phyloP scores from a whole-genome alignment of 345 rosid genomes.

The Corchorus capsularis region DNA sequence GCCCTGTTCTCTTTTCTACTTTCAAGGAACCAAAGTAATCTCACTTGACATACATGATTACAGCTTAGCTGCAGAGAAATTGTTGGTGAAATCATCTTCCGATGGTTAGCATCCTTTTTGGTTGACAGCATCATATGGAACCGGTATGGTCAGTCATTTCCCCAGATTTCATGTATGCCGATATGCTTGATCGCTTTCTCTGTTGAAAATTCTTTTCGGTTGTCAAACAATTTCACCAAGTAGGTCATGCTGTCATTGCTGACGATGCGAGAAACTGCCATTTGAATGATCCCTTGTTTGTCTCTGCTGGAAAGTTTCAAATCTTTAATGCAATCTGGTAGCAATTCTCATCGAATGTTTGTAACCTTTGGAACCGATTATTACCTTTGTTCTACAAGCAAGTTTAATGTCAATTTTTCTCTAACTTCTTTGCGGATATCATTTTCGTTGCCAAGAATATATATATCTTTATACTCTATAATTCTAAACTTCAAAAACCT shows the following conservation, averaged over 20 bases:
- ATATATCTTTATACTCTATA: too few relatives aligned
- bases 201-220: constrained; percentile 10
- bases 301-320: neutral
- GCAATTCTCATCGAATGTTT: neutral
- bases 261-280: neutral
- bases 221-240: neutral
- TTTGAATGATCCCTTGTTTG: neutral
- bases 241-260: neutral
- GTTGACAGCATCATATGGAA: neutral
- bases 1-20: neutral
- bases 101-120: neutral
- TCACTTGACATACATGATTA: neutral
- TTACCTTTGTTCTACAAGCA: too few relatives aligned
- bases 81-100: neutral
- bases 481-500: too few relatives aligned
- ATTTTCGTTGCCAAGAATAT: neutral
- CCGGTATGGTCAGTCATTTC: neutral
- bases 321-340: neutral
- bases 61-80: neutral
- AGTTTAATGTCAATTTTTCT: too few relatives aligned
- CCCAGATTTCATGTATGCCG: neutral
- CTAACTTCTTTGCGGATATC: neutral
- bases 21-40: neutral
- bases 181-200: neutral
- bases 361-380: neutral